A percentile compares a stretch with the other conserved stretches of the same genome.
phyloP scores from a whole-genome alignment of 352 stramenopile genomes.

The Globisporangium recalcitrans region DNA sequence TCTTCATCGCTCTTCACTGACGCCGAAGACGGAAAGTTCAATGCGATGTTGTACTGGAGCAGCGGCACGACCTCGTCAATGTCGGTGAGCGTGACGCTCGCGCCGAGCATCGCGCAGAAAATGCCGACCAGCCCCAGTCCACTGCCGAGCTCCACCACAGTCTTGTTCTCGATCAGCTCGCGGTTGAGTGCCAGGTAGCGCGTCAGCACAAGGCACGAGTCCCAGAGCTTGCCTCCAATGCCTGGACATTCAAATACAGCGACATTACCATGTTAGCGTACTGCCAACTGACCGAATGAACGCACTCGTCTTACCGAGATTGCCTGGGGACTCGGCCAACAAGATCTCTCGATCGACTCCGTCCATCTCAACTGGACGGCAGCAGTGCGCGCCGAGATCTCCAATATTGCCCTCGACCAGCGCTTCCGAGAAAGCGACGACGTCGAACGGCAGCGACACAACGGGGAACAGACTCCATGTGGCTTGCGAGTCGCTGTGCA shows the following conservation, averaged over 20 bases:
- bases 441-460: constrained; percentile 52
- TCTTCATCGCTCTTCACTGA: background rate
- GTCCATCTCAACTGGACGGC: constrained; percentile 46
- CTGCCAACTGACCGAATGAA: background rate
- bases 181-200: constrained; percentile 42
- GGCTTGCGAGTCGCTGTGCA: constrained; percentile 24
- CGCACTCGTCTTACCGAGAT: constrained; percentile 35
- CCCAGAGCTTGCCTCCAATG: constrained; percentile 82
- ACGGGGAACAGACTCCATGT: constrained; percentile 62
- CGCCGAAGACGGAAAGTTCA: constrained; percentile 40
- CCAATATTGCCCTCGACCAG: constrained; percentile 20
- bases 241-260: constrained; percentile 19
- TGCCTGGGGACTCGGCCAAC: constrained; percentile 67
- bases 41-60: constrained; percentile 69
- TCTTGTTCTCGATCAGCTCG: constrained; percentile 35
- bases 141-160: constrained; percentile 69
- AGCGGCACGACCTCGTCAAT: constrained; percentile 71
- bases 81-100: constrained; percentile 61
- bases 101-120: constrained; percentile 60
- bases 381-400: constrained; percentile 67
- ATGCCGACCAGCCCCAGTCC: constrained; percentile 73
- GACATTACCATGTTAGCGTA: background rate
- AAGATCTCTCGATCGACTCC: constrained; percentile 51
- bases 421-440: constrained; percentile 16
- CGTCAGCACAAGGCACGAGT: constrained; percentile 73